Evolutionary conservation across 352 stramenopile species (phyloP).

Genomic region (Pythium volutum): DNA sequence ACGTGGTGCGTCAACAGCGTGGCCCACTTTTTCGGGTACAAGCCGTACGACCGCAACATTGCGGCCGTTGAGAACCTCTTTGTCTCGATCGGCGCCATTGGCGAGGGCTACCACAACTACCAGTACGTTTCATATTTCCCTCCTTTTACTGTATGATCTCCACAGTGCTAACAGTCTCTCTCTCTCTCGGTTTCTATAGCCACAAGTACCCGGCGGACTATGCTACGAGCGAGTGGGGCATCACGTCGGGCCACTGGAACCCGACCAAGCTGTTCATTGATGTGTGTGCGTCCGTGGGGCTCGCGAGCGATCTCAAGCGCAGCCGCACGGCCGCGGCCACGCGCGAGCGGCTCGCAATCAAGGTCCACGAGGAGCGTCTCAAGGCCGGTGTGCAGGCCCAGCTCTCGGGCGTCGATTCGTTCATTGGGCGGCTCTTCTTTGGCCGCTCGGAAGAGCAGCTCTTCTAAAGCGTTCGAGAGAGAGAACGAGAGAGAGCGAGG

Average conservation of each 20-base stretch:
- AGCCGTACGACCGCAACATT: conserved; percentile 96
- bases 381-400: conserved; percentile 45
- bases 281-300: conserved; percentile 85
- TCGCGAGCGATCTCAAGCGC: conserved; percentile 95
- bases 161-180: too few relatives aligned
- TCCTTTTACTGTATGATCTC: too few relatives aligned
- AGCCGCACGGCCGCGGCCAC: conserved; percentile 81
- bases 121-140: conserved; percentile 88
- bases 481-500: neutral
- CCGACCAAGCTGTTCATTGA: conserved; percentile 98
- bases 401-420: conserved; percentile 55
- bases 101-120: conserved; percentile 99
- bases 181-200: conserved; percentile 29
- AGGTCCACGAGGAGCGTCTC: conserved; percentile 52
- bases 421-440: conserved; percentile 73
- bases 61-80: conserved; percentile 96
- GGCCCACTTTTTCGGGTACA: conserved; percentile 98
- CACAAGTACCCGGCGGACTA: conserved; percentile 99
- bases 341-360: conserved; percentile 64
- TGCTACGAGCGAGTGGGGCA: conserved; percentile 95
- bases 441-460: conserved; percentile 75
- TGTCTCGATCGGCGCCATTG: conserved; percentile 94
- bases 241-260: conserved; percentile 96
- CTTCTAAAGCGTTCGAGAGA: conserved; percentile 37
- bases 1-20: conserved; percentile 99